A percentile compares a stretch with the other conserved stretches of the same genome.
Evolutionary conservation across 441 rosid genomes (phyloP).

Genomic region (Populus trichocarpa): DNA sequence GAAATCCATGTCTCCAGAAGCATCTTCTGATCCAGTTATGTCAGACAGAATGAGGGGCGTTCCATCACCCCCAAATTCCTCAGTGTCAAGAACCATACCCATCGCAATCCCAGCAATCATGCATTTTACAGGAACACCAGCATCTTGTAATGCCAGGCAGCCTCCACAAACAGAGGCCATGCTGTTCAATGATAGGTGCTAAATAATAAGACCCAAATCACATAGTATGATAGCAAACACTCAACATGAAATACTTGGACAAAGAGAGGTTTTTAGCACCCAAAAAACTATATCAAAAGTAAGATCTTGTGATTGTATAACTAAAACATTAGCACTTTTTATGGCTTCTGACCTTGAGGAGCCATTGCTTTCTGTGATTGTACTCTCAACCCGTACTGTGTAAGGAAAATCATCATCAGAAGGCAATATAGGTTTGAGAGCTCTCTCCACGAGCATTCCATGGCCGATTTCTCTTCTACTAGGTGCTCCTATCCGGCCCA

Average conservation of each 20-base stretch:
- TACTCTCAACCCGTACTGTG: slow-evolving; percentile 97
- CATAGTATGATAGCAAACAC: slow-evolving; percentile 10
- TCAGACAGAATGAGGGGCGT: slow-evolving; percentile 95
- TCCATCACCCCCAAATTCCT: slow-evolving; percentile 97
- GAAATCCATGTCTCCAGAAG: slow-evolving; percentile 99
- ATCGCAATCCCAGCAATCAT: slow-evolving; percentile 96
- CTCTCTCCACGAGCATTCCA: slow-evolving; percentile 96
- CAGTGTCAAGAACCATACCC: slow-evolving; percentile 93
- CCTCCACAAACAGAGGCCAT: slow-evolving; percentile 99
- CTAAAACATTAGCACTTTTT: not conserved
- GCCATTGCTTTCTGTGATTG: slow-evolving; percentile 97
- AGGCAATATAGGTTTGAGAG: slow-evolving; percentile 83
- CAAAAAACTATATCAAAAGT: not conserved
- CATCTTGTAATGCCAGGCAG: slow-evolving; percentile 98
- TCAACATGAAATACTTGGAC: slow-evolving; percentile 9
- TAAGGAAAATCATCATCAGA: slow-evolving; percentile 80
- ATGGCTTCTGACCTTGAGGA: slow-evolving; percentile 73
- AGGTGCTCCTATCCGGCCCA: slow-evolving; percentile 96
- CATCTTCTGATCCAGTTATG: slow-evolving; percentile 99
- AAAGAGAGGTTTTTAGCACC: not conserved
- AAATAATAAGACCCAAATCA: slow-evolving; percentile 12
- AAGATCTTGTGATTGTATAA: not conserved
- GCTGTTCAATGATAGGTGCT: slow-evolving; percentile 42
- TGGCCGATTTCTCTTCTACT: slow-evolving; percentile 99
- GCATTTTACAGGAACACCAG: slow-evolving; percentile 92